Base-by-base conservation (phyloP, 2,329 filamentous ascomycete species). In the Penicillium sp. region DNA sequence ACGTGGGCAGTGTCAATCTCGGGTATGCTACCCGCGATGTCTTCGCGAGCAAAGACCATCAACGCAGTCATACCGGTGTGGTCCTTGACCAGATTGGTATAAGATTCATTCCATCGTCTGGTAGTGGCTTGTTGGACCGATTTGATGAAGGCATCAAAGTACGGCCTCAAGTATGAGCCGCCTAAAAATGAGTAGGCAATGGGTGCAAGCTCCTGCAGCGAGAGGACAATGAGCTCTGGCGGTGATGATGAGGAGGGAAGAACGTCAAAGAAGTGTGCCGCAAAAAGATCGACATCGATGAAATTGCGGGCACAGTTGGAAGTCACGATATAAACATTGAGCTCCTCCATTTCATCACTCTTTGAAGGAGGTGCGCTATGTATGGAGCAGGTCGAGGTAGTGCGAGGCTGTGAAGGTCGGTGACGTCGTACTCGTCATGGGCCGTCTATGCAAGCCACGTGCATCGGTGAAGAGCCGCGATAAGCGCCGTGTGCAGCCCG, bases 21-120 rank as follows among this genome's bases (percentile, higher is more conserved):
- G 45, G 73, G 72, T 44, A 96, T 73, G 25, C 78, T 75, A 7
- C 76, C 68, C 0, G 79, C 75, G 37, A 80, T 60, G 38, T 76
- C 71, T 3, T 84, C 76, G 48, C 82, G 82, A 18, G 84, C 86
- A 65, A 95, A 95, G 13, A 96, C 77, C 76, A 97, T 81, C 43
- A 97, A 80, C 25, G 80, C 90, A 0, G 90, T 97, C 83, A 96
- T 89, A 55, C 93, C 91, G 42, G 90, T 79, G 66, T 93, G 90
- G 39, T 83, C 80, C 24, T 81, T 78, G 41, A 82, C 75, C 26
- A 95, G 72, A 46, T 88, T 81, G 35, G 82, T 81, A 66, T 94
- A 95, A 13, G 77, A 74, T 29, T 68, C 58, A 33, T 60, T 56
- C 54, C 63, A 66, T 47, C 68, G 70, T 44, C 73, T 71, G 34